Evolutionary conservation across 2,329 filamentous ascomycete species (phyloP), one percentile per base, ranked within the genome.

Genomic region (Trichothecium sympodiale): DNA sequence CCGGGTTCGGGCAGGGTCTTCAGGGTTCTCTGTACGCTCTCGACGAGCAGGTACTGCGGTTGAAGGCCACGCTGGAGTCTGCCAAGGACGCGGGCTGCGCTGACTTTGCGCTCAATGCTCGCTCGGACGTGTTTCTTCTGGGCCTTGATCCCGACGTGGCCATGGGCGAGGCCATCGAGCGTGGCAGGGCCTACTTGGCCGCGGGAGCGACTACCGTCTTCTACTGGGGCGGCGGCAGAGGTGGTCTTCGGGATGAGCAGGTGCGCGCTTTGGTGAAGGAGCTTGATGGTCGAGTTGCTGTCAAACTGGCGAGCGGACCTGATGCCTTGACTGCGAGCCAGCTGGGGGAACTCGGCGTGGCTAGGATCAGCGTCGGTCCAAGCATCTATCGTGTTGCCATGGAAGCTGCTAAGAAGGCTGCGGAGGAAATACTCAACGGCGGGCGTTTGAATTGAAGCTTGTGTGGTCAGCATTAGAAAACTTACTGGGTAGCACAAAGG

Each of bases 191-290:
- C n/a, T 79, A 70, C 47, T 54, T 79, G 3, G 64, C 59, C 1
- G 71, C 71, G 3, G 75, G 74, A 0, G 75, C 74, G 0, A 69
- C 63, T 10, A 76, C 68, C 1, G 62, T 74, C 0, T 79, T 77
- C 54, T 71, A 76, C 35, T 79, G 71, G 72, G 74, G 74, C 12
- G 70, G 57, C 3, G 45, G 55, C 0, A 52, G 52, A 26, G 49
- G 61, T 12, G 52, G 70, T 29, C 46, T 73, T 10, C 55, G 56
- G 10, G 57, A 50, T 10, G 59, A 56, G 0, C 71, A 74, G 49
- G 60, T 74, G 3, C 49, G 57, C 47, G 51, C 46, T 29, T 46
- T 76, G 42, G 67, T 66, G 2, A 49, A 55, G 35, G 67, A 60
- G 31, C 60, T 77, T 31, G 60, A 57, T 3, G 71, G 71, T 1